These are phyloP conservation scores for Mrakiaceae sp. DNA, from an alignment of 1,284 basidiomycete species.

Conservation along the genomic window DNA sequence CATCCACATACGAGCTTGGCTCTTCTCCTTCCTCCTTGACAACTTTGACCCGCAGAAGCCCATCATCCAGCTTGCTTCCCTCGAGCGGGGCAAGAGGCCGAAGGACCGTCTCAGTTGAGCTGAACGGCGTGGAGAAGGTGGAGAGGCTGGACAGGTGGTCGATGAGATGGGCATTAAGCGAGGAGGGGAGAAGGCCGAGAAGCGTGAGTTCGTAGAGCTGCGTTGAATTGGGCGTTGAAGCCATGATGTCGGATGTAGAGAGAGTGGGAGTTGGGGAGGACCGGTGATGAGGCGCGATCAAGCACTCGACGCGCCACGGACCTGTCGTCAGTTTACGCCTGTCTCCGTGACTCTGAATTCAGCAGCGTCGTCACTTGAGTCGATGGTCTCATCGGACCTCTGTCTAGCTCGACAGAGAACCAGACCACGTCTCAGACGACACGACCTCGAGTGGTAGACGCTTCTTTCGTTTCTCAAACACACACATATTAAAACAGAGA, in stretches of 20 bases:
- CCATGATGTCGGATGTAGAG: background rate
- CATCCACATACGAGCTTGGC: background rate
- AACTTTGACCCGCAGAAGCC: slow-evolving; percentile 1
- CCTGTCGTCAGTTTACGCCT: too few relatives aligned
- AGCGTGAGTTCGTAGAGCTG: slow-evolving; percentile 4
- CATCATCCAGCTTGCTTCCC: background rate
- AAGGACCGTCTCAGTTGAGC: slow-evolving; percentile 1
- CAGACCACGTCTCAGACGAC: background rate
- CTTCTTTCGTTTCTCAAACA: background rate
- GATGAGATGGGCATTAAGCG: background rate
- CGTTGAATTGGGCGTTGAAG: background rate
- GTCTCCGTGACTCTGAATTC: too few relatives aligned
- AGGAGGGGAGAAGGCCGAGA: slow-evolving; percentile 3
- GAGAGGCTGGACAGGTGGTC: background rate
- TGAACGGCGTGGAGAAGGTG: background rate
- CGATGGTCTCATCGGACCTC: too few relatives aligned
- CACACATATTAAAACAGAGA: background rate
- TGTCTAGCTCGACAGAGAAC: too few relatives aligned
- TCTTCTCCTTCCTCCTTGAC: background rate
- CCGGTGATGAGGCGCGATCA: too few relatives aligned
- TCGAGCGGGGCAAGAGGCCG: background rate
- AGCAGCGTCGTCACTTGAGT: too few relatives aligned
- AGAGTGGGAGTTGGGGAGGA: background rate
- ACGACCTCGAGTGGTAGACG: background rate
- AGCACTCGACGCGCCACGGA: too few relatives aligned